phyloP scores from a whole-genome alignment of 495 filamentous ascomycete species.

The Aspergillus steynii region DNA sequence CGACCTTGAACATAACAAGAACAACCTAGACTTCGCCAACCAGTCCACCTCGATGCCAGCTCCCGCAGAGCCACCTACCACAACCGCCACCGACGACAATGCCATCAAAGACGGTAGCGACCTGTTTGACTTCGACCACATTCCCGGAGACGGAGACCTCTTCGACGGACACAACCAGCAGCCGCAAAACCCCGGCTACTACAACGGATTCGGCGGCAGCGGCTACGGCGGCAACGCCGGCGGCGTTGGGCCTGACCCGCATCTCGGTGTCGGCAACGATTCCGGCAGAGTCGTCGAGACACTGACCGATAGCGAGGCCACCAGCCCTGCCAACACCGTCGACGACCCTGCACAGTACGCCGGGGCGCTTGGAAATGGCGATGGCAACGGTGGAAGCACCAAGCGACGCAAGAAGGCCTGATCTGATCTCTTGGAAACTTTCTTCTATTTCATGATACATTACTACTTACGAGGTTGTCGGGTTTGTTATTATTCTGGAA shows the following conservation, averaged over 20 bases:
- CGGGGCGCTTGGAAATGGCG: slow-evolving; percentile 15
- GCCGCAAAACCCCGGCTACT: slow-evolving; percentile 27
- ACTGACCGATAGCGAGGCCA: slow-evolving; percentile 49
- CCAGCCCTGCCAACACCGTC: slow-evolving; percentile 41
- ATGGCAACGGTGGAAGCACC: slow-evolving; percentile 32
- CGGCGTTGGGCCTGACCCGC: slow-evolving; percentile 4
- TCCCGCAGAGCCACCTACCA: slow-evolving; percentile 8
- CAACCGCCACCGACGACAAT: slow-evolving; percentile 22
- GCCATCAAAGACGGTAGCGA: slow-evolving; percentile 33
- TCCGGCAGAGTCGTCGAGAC: slow-evolving; percentile 44
- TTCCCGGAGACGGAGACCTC: slow-evolving; percentile 39
- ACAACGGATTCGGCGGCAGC: slow-evolving; percentile 32
- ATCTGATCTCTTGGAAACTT: slow-evolving; percentile 9
- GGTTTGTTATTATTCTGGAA: too few species aligned
- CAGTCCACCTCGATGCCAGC: slow-evolving; percentile 14
- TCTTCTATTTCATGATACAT: neutral
- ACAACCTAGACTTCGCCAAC: slow-evolving; percentile 27
- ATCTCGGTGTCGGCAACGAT: slow-evolving; percentile 13
- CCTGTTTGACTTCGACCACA: slow-evolving; percentile 45
- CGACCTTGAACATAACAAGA: slow-evolving; percentile 33
- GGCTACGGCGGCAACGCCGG: slow-evolving; percentile 26
- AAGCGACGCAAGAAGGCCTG: slow-evolving; percentile 43
- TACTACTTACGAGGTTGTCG: neutral
- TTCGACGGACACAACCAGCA: slow-evolving; percentile 33
- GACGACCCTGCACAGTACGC: slow-evolving; percentile 28